Conservation (phyloP, 176 grass and related monocot genomes). For the Carex pumila region DNA sequence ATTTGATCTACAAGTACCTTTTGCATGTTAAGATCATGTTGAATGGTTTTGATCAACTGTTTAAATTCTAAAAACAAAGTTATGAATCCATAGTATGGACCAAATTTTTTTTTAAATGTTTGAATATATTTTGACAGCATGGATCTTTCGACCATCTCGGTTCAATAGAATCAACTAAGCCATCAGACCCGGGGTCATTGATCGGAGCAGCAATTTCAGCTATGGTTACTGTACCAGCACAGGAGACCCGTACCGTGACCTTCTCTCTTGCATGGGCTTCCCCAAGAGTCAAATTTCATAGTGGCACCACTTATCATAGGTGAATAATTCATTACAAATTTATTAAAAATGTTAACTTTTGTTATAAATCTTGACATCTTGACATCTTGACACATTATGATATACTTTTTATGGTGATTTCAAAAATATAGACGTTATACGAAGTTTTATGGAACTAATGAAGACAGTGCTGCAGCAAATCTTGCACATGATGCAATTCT, state of each 20-base stretch:
- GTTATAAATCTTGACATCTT: not conserved
- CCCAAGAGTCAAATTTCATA: conserved; percentile 72
- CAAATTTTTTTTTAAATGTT: not conserved
- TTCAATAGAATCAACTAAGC: conserved; percentile 2
- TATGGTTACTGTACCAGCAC: conserved; percentile 36
- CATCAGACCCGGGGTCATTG: conserved; percentile 53
- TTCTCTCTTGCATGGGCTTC: conserved; percentile 84
- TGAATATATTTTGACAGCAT: conserved; percentile 32
- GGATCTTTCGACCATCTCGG: conserved; percentile 46
- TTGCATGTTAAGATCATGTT: too few species aligned
- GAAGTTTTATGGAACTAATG: conserved; percentile 55
- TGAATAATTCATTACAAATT: not conserved
- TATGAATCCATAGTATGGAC: too few species aligned
- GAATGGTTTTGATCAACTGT: too few species aligned
- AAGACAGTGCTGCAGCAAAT: conserved; percentile 41
- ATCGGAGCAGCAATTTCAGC: conserved; percentile 79
- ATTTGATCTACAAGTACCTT: too few species aligned
- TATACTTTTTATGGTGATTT: not conserved
- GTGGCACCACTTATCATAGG: conserved; percentile 74
- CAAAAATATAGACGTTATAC: conserved; percentile 57
- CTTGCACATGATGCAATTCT: conserved; percentile 67
- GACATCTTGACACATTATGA: not conserved
- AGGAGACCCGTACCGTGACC: conserved; percentile 42
- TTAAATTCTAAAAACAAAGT: too few species aligned
- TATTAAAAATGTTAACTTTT: not conserved